Evolutionary conservation across 148 eudicot species (phyloP), one percentile per base, ranked within the genome.

Genomic region (Arbutus unedo): DNA sequence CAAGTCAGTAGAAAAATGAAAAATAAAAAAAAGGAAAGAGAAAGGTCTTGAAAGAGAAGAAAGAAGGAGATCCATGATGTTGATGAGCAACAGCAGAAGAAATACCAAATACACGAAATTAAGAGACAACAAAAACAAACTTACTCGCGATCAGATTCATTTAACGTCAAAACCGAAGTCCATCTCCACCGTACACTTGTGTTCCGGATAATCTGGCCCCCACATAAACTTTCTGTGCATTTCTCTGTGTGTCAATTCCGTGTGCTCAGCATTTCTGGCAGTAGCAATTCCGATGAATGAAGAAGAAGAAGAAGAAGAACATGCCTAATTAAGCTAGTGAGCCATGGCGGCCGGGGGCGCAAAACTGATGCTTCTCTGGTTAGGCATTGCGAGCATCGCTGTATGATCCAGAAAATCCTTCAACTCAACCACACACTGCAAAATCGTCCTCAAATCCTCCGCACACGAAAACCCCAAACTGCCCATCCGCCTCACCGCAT

Each of bases 371-470:
- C 89, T 91, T 62, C 95, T 87, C 86, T 94, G 98, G 79, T 91
- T 85, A 16, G 99, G 99, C 98, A 90, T 78, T 5, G 98, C 97
- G 73, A 96, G 92, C 99, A 96, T 94, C 31, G 97, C 94, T 31
- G 99, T 96, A 73, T 96, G 99, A 85, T 96, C 99, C 83, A 96
- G 79, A 85, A 96, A 96, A 91, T 96, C 99, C 3, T 87, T 90
- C 9, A 96, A 87, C 1, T 89, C 91, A 50, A 89, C 92, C 19
- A 96, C 99, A 7, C 90, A 83, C 54, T 91, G 89, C 56, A 96
- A 54, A 4, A 96, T 83, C 23, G 56, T 25, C 56, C 90, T 85
- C 79, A 96, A 83, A 82, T 96, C 99, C 1, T 94, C 98, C 4
- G 90, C 93, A 45, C 93, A 85, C 5, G 79, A 78, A 68, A 96